phyloP scores from a whole-genome alignment of 352 stramenopile species.

The Phytopythium chamaehyphon region DNA sequence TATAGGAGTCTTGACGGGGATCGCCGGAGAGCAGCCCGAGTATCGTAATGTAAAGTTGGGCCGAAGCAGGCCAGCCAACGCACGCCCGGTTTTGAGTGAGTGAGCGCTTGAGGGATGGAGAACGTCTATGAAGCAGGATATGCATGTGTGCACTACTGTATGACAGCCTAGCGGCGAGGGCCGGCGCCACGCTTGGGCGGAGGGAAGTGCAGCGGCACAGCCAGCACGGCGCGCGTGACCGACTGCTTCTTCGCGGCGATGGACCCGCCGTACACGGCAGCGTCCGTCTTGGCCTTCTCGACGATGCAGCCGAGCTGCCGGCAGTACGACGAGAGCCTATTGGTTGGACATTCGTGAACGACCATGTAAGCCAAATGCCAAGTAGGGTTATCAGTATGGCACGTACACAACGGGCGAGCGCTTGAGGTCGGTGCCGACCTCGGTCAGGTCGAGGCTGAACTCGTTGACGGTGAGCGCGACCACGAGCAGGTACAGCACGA shows the following conservation, averaged over 20 bases:
- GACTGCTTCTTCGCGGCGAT: conserved; percentile 62
- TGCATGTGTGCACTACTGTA: background rate
- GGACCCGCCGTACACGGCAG: conserved; percentile 47
- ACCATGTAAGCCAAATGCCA: background rate
- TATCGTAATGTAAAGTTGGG: background rate
- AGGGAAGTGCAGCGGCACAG: conserved; percentile 77
- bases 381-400: background rate
- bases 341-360: background rate
- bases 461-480: conserved; percentile 68
- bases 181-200: conserved; percentile 55
- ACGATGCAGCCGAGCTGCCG: conserved; percentile 70
- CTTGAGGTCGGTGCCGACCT: conserved; percentile 69
- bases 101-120: background rate
- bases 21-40: background rate
- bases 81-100: background rate
- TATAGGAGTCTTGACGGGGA: conserved; percentile 1
- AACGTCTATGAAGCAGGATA: background rate
- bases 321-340: conserved; percentile 52
- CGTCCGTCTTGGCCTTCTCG: conserved; percentile 66
- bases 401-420: conserved; percentile 38
- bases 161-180: conserved; percentile 10
- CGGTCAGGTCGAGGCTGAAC: conserved; percentile 74
- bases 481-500: conserved; percentile 71
- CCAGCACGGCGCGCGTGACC: conserved; percentile 58
- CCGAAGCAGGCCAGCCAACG: background rate